Conservation (phyloP, 2,329 filamentous ascomycete genomes). For the Lojkania enalia region DNA sequence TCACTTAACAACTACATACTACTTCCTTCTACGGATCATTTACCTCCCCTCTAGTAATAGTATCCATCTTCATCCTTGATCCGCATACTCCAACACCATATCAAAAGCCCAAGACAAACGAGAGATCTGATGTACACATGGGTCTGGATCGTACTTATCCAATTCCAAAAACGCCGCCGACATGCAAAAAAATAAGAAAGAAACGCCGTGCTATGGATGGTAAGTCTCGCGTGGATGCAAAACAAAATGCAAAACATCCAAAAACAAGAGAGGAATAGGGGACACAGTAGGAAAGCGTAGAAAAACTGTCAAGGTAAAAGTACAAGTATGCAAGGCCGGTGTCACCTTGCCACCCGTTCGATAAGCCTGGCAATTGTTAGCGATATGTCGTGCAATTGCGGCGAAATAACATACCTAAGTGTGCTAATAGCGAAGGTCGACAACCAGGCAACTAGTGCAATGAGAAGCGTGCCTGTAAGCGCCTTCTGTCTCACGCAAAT, state of each 20-base stretch:
- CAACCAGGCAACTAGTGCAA: slow-evolving; percentile 87
- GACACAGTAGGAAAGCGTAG: no score
- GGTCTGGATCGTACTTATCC: no score
- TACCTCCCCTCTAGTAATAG: no score
- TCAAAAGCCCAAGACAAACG: no score
- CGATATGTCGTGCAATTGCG: neutral
- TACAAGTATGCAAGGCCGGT: neutral
- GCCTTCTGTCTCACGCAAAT: slow-evolving; percentile 69
- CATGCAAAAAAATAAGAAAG: slow-evolving; percentile 1
- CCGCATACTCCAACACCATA: no score
- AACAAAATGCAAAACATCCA: neutral
- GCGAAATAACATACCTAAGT: slow-evolving; percentile 30
- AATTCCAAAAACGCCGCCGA: neutral
- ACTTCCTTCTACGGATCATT: no score
- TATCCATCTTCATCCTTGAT: no score
- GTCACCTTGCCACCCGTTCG: slow-evolving; percentile 19
- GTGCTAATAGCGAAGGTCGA: slow-evolving; percentile 82
- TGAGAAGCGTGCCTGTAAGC: slow-evolving; percentile 75
- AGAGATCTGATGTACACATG: no score
- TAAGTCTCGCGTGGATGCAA: neutral
- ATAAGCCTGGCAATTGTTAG: slow-evolving; percentile 12
- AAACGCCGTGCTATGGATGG: slow-evolving; percentile 7
- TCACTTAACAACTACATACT: no score
- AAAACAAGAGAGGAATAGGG: no score
- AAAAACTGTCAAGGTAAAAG: slow-evolving; percentile 4